Evolutionary conservation across 345 rosid genomes (phyloP).

Genomic region (Schrenkiella parvula): DNA sequence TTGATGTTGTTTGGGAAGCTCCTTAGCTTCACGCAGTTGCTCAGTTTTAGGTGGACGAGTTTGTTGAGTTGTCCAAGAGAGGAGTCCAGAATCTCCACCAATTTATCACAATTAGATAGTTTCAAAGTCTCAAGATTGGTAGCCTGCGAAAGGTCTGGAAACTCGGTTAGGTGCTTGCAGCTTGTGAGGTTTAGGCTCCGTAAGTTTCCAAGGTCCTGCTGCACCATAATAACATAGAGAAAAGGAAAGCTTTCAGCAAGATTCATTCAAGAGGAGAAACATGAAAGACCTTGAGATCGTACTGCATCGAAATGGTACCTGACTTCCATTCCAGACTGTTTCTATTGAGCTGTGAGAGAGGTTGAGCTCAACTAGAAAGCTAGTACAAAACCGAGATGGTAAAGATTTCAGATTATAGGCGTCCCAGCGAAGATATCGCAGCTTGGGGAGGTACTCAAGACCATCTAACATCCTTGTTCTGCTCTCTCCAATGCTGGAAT

Average conservation of each 20-base stretch:
- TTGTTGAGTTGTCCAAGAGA: constrained; percentile 28
- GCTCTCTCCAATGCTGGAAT: constrained; percentile 8
- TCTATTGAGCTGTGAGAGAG: constrained; percentile 26
- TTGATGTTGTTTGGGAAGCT: constrained; percentile 29
- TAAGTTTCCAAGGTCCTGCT: constrained; percentile 29
- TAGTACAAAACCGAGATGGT: constrained; percentile 24
- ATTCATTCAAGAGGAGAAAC: not conserved
- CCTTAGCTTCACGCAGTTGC: constrained; percentile 26
- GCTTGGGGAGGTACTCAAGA: constrained; percentile 2
- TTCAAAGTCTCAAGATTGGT: constrained; percentile 26
- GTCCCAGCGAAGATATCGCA: constrained; percentile 23
- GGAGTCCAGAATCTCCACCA: constrained; percentile 14
- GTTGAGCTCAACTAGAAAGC: constrained; percentile 19
- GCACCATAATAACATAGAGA: not conserved
- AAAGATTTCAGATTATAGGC: constrained; percentile 6
- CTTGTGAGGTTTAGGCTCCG: constrained; percentile 25
- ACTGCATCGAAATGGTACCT: not conserved
- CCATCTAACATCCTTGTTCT: constrained; percentile 18
- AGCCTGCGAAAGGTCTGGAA: constrained; percentile 32
- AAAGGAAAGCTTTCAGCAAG: not conserved
- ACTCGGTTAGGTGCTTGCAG: constrained; percentile 25
- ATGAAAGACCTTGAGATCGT: not conserved
- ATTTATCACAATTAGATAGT: constrained; percentile 17
- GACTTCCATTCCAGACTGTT: constrained; percentile 23
- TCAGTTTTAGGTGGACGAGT: constrained; percentile 12